These are phyloP conservation scores for Rhynchospora breviuscula DNA, from an alignment of 176 grass and related monocot species.

Conservation along the genomic window DNA sequence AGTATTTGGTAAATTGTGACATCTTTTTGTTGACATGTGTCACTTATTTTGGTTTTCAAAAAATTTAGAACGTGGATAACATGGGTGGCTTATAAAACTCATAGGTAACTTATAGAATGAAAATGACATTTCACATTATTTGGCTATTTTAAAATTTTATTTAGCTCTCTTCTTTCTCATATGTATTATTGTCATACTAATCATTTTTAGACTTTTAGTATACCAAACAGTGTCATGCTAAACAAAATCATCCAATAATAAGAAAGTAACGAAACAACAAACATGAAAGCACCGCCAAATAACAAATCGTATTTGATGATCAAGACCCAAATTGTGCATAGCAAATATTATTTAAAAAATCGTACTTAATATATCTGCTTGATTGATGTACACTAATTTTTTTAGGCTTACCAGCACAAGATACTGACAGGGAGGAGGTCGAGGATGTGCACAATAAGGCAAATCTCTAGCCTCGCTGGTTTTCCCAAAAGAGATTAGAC, in stretches of 20 bases:
- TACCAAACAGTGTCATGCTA: not conserved
- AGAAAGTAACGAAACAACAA: not conserved
- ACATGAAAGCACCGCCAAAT: not conserved
- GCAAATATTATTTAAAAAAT: not conserved
- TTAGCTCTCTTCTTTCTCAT: not conserved
- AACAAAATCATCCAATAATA: not conserved
- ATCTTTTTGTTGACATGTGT: not conserved
- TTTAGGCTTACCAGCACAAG: slow-evolving; percentile 75
- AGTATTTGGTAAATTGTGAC: not conserved
- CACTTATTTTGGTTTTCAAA: not conserved
- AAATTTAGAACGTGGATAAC: not conserved
- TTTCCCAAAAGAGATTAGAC: slow-evolving; percentile 95
- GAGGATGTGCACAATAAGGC: slow-evolving; percentile 73
- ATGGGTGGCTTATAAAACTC: not conserved
- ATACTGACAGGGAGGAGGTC: slow-evolving; percentile 82
- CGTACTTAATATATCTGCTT: not conserved
- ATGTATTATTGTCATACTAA: not conserved
- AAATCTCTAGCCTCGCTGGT: slow-evolving; percentile 80
- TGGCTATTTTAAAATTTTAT: not conserved
- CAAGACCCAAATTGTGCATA: not conserved
- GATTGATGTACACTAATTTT: not conserved
- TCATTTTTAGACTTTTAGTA: too few species aligned
- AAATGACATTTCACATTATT: not conserved
- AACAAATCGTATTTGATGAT: not conserved
- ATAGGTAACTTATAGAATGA: too few species aligned